Evolutionary conservation across 495 filamentous ascomycete species (phyloP), one percentile per base, ranked within the genome.

Genomic region (Penicillium herquei): DNA sequence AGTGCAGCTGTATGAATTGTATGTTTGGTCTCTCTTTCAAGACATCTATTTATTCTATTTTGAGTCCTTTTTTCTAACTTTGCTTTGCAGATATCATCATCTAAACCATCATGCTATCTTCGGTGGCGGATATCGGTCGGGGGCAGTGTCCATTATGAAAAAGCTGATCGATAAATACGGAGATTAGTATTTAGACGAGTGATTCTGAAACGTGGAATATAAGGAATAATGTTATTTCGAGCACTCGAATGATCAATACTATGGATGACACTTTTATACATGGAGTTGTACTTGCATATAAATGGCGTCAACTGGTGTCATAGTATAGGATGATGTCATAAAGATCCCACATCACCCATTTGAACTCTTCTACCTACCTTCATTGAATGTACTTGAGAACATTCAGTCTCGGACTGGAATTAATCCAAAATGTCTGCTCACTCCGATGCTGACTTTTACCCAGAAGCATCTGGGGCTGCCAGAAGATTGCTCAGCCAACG

Each of bases 71-170:
- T 45, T 17, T 17, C 16, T 53, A 14, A 39, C 55, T 16, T 16
- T 51, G 13, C 16, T 34, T 45, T 41, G n/a, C 17, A 92, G 87
- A 41, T 94, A 96, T 66, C 92, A 97, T 68, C 88, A 96, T 73
- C 68, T 97, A 42, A 97, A 96, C 52, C 91, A 96, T 55, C 84
- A 89, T 76, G 87, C 88, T 6, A 76, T 96, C 44, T 96, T 97
- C 71, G 88, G 88, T 0, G 83, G 84, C 3, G 85, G 86, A 4
- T 96, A 96, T 70, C 78, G 82, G 26, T 77, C 76, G 14, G 87
- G 88, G 21, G 88, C 89, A 34, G 78, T 92, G 65, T 78, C 79
- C 10, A 92, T 89, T 41, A 92, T 93, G 87, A 81, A 78, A 68
- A 81, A 73, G 45, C 71, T 95, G 63, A 67, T 87, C 37, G 69